Evolutionary conservation across 2,329 filamentous ascomycete species (phyloP).

Genomic region (Colletotrichum trifolii): DNA sequence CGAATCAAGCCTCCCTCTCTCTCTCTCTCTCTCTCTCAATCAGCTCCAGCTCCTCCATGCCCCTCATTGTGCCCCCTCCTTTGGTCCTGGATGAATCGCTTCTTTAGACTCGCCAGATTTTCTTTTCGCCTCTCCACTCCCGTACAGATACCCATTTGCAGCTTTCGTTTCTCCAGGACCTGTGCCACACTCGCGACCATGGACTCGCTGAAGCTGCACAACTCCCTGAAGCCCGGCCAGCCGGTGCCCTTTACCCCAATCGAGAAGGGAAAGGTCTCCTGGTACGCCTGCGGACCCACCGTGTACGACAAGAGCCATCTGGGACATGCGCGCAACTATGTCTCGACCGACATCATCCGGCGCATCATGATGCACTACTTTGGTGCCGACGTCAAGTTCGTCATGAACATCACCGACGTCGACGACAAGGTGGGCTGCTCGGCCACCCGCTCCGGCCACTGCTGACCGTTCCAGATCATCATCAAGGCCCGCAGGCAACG

Average conservation of each 20-base stretch:
- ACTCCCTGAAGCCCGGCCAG: slow-evolving; percentile 77
- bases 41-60: slow-evolving; percentile 2
- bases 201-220: slow-evolving; percentile 78
- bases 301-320: slow-evolving; percentile 86
- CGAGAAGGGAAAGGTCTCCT: slow-evolving; percentile 77
- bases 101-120: slow-evolving; percentile 41
- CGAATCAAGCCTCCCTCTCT: not conserved
- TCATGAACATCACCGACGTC: slow-evolving; percentile 93
- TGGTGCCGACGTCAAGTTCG: slow-evolving; percentile 83
- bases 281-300: slow-evolving; percentile 92
- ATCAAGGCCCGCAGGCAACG: slow-evolving; percentile 79
- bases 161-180: slow-evolving; percentile 44
- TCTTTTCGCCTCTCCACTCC: slow-evolving; percentile 43
- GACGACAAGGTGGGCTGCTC: slow-evolving; percentile 72
- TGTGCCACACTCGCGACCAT: slow-evolving; percentile 53
- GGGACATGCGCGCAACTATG: slow-evolving; percentile 89
- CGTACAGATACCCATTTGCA: slow-evolving; percentile 25
- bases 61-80: slow-evolving; percentile 3
- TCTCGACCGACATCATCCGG: slow-evolving; percentile 88
- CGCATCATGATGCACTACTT: slow-evolving; percentile 88
- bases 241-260: slow-evolving; percentile 81
- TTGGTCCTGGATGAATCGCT: slow-evolving; percentile 47
- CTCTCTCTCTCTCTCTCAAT: not conserved
- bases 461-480: slow-evolving; percentile 57
- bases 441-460: not conserved